phyloP scores from a whole-genome alignment of 2,329 filamentous ascomycete genomes.

The Sclerotinia subarctica region DNA sequence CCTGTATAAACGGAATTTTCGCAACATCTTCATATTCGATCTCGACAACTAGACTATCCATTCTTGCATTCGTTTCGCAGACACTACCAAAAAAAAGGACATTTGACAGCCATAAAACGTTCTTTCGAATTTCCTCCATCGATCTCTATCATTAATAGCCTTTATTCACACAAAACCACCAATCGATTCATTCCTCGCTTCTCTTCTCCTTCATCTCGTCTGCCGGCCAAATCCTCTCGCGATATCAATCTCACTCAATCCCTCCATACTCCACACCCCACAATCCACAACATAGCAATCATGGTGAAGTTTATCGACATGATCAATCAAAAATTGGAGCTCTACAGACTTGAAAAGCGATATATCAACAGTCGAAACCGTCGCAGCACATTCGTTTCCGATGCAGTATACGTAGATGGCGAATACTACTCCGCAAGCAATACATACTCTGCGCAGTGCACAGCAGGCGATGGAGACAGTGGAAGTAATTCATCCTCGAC shows the following conservation, averaged over 20 bases:
- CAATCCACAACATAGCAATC: constrained; percentile 22
- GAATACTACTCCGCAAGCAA: constrained; percentile 58
- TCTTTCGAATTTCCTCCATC: not conserved
- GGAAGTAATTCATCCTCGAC: constrained; percentile 15
- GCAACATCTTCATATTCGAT: not conserved
- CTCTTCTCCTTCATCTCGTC: constrained; percentile 3
- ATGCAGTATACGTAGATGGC: constrained; percentile 89
- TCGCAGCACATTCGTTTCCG: constrained; percentile 83
- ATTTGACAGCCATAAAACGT: not conserved
- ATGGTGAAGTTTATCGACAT: constrained; percentile 51
- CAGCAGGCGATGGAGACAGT: constrained; percentile 17
- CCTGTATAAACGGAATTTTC: not conserved
- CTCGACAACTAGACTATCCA: not conserved
- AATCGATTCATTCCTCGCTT: not conserved
- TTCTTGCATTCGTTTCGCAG: not conserved
- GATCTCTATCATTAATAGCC: not conserved
- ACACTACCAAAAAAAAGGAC: not conserved
- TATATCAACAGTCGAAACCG: constrained; percentile 86
- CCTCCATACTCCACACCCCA: constrained; percentile 6
- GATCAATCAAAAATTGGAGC: constrained; percentile 71
- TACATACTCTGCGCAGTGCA: constrained; percentile 15
- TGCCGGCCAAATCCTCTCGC: not conserved
- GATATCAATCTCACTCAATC: not conserved
- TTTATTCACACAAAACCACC: not conserved
- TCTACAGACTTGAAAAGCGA: constrained; percentile 91